Evolutionary conservation across 441 rosid genomes (phyloP), one percentile per base, ranked within the genome.

Genomic region (Kokia cookei): DNA sequence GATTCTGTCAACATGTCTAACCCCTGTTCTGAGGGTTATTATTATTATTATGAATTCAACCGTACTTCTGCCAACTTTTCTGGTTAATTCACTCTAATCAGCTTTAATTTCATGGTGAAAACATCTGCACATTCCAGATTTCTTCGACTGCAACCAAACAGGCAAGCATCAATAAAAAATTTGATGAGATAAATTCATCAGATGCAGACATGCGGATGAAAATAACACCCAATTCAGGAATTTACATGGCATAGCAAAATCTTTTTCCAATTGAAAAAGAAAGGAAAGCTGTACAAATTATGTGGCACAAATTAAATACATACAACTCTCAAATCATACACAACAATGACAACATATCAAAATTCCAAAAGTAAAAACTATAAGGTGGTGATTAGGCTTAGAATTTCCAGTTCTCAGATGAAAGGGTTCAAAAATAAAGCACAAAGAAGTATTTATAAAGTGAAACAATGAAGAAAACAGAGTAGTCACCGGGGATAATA

Each of bases 271-370:
- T 67, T 22, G 58, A 69, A 51, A 66, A 43, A 70, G 55, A 63
- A 78, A 72, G 63, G 43, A 81, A 69, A 69, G 77, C 85, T 82
- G 76, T 85, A 81, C 83, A 82, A 47, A 40, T 42, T 59, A 2
- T 42, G 29, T 9, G 19, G 26, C 6, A 22, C 22, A 47, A 64
- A 48, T 48, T 32, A 32, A 32, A 32, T 4, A 32, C 37, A 32
- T 32, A 47, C 37, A 68, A 74, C 53, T 10, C 58, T 40, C 48
- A 65, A 50, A 67, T 51, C 26, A 59, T 50, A 53, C 60, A 19
- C 13, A 65, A n/a, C 32, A 65, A 65, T 32, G 17, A 19, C 15
- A 32, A 19, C 15, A 43, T 13, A 74, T 13, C 40, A 14, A 69
- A 78, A 77, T 48, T 51, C 15, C n/a, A 40, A 3, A 72, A 45